Evolutionary conservation across 805 yeast genomes (phyloP), one percentile per base, ranked within the genome.

Genomic region (Brettanomyces bruxellensis): DNA sequence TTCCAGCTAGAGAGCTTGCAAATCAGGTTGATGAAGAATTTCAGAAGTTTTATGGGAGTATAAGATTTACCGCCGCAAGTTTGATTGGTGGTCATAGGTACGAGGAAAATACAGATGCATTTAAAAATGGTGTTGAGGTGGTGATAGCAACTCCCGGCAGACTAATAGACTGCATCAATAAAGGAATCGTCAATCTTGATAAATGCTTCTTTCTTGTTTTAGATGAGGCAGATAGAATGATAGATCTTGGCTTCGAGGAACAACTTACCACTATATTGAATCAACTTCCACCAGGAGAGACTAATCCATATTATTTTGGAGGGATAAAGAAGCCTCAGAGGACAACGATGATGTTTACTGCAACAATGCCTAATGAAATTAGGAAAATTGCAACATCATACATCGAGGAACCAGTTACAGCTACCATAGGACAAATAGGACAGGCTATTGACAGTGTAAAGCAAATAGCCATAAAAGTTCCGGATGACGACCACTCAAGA

Each of bases 181-280:
- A 84, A 45, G 78, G 79, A n/a, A 67, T 83, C 22, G 49, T 89
- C 3, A 74, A 73, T 1, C 64, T 90, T 34, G 68, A 67, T 37
- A 77, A 78, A 48, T 78, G 95, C 50, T 73, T 73, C 50, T 83
- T 79, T 50, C 65, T 91, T 23, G 82, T 86, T 1, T 72, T 90
- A 69, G 99, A 91, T 67, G 99, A 91, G 65, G 96, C 96, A 2
- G 99, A 91, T 63, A 72, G 90, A 53, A 91, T 91, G 98, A 81
- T 91, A 39, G 96, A 89, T 61, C 75, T 91, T 78, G 97, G 97
- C 4, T 91, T 91, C 61, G 96, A 88, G 60, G 83, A 77, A 34
- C 88, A 88, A 57, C 76, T 91, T 41, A 75, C 73, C 23, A 70
- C 73, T 38, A 78, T 91, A 13, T 61, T 85, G 44, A 69, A 67